Conservation (phyloP, 768 basidiomycete species). For the Kwoniella dendrophila region DNA sequence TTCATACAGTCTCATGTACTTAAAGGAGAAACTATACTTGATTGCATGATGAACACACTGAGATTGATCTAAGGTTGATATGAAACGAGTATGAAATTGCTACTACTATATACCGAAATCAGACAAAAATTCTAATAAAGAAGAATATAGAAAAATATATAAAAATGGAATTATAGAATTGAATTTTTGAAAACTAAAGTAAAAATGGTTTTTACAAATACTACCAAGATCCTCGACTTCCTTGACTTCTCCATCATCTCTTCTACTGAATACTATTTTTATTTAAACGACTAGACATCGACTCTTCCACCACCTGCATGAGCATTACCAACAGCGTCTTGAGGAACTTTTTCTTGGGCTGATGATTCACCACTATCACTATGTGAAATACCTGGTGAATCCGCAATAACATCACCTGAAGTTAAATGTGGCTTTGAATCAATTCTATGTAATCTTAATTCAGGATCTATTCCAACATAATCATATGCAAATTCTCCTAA, state of each 20-base stretch:
- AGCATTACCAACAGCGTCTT: slow-evolving; percentile 31
- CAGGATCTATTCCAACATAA: slow-evolving; percentile 73
- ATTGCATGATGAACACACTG: too few species aligned
- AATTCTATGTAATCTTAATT: slow-evolving; percentile 57
- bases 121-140: too few species aligned
- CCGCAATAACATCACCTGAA: slow-evolving; percentile 35
- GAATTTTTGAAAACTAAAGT: too few species aligned
- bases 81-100: too few species aligned
- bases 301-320: slow-evolving; percentile 44
- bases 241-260: too few species aligned
- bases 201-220: neutral
- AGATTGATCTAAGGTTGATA: too few species aligned
- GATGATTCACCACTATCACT: slow-evolving; percentile 13
- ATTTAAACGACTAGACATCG: slow-evolving; percentile 29
- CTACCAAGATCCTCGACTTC: neutral
- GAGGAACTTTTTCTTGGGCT: slow-evolving; percentile 23
- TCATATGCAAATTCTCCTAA: slow-evolving; percentile 90
- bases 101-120: too few species aligned
- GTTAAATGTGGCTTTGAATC: slow-evolving; percentile 39
- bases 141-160: too few species aligned
- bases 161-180: too few species aligned
- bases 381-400: slow-evolving; percentile 6
- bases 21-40: too few species aligned
- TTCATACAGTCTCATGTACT: too few species aligned
- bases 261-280: neutral